These are phyloP conservation scores for Phytopythium montanum DNA, from an alignment of 352 stramenopile genomes.

Conservation along the genomic window DNA sequence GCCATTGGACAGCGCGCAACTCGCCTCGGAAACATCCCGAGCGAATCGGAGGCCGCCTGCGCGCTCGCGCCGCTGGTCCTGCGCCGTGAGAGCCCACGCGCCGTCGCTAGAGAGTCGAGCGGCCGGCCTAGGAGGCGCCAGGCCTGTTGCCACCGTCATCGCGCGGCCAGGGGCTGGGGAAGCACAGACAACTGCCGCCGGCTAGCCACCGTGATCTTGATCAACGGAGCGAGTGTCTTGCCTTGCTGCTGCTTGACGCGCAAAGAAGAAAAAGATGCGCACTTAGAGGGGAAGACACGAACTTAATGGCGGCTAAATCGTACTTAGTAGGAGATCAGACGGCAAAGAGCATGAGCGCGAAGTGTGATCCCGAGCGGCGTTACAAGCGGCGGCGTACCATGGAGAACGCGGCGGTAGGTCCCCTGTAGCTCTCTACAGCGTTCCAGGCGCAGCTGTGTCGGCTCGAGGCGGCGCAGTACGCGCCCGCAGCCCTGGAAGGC, in stretches of 20 bases:
- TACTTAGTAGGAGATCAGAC: not conserved
- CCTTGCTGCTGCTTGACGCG: not conserved
- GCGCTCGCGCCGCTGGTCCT: conserved; percentile 12
- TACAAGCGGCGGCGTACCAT: conserved; percentile 44
- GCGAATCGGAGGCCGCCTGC: conserved; percentile 67
- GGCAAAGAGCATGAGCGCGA: conserved; percentile 2
- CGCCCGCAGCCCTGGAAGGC: not conserved
- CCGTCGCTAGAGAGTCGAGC: conserved; percentile 7
- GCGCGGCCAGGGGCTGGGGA: not conserved
- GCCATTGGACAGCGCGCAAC: conserved; percentile 10
- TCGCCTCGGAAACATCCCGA: conserved; percentile 27
- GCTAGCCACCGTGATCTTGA: not conserved
- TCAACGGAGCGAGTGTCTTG: not conserved
- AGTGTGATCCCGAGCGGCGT: conserved; percentile 26
- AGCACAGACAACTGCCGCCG: not conserved
- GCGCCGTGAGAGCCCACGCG: conserved; percentile 8
- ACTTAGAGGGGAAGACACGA: not conserved
- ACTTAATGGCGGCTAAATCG: conserved; percentile 2
- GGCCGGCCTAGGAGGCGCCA: not conserved
- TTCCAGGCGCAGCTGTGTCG: not conserved
- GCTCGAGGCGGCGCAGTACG: not conserved
- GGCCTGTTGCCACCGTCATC: not conserved
- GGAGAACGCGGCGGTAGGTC: conserved; percentile 46
- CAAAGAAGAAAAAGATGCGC: conserved; percentile 1
- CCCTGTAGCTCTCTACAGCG: not conserved